Evolutionary conservation across 768 basidiomycete genomes (phyloP), one percentile per base, ranked within the genome.

Genomic region (Gelatoporia subvermispora): DNA sequence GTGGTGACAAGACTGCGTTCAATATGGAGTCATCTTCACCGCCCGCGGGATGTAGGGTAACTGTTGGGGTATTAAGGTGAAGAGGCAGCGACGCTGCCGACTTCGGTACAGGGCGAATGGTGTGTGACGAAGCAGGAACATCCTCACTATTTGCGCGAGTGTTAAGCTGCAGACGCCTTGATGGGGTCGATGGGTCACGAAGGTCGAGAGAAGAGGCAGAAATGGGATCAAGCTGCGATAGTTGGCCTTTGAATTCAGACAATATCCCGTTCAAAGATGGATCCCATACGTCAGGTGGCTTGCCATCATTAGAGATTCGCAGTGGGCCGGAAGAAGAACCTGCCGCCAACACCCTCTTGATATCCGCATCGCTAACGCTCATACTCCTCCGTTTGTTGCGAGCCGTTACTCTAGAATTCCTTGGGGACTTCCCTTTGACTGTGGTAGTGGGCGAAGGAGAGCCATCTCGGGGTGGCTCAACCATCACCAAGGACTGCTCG

Each of bases 181-280:
- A 65, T 45, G 84, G 76, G 4, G 76, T 77, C 9, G 80, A 78
- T 7, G 85, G 85, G 62, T 87, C 83, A 51, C 68, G 73, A 39
- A 90, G 76, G 61, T 82, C 83, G 48, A 90, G 69, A 20, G 72
- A 63, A 40, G 76, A 63, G 35, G 66, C 65, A 40, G 74, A 70
- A 31, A 74, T 69, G 41, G 82, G 75, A 54, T 84, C 86, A 52
- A 88, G 67, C 50, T 82, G 78, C 53, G 77, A 78, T 48, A 89
- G 72, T 65, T 84, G 79, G 48, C 84, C 86, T 65, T 79, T 77
- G 67, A 92, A 84, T 51, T 89, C 82, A 55, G 75, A 78, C 42
- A 90, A 68, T 53, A 90, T 77, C 35, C 82, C 84, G 60, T 72
- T 73, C 31, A 87, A 65, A 4, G 77, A 69, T 16, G 70, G 67